phyloP scores from a whole-genome alignment of 2,329 filamentous ascomycete genomes.

The Phaeosphaeriaceae sp. region DNA sequence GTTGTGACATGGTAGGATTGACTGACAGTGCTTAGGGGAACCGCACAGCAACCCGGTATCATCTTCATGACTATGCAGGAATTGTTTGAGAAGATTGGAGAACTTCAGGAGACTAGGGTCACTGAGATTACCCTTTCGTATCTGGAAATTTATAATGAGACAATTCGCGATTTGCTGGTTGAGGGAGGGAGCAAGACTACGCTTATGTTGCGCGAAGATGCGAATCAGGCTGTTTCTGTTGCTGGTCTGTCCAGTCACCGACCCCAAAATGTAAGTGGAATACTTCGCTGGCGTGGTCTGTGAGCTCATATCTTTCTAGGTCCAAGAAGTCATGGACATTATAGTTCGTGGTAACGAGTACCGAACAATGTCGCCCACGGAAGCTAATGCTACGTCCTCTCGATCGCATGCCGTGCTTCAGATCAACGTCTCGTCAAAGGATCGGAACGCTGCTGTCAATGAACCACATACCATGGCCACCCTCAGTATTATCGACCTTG shows the following conservation, averaged over 20 bases:
- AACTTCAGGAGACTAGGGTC: conserved; percentile 81
- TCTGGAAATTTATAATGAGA: conserved; percentile 98
- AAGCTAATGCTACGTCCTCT: conserved; percentile 96
- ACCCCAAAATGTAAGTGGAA: conserved; percentile 74
- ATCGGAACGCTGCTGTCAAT: conserved; percentile 88
- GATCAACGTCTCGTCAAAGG: conserved; percentile 94
- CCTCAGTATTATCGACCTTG: conserved; percentile 95
- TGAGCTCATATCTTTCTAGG: conserved; percentile 41
- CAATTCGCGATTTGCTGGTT: conserved; percentile 92
- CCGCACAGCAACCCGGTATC: conserved; percentile 89
- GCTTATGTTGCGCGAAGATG: conserved; percentile 92
- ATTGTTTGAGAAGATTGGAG: conserved; percentile 93
- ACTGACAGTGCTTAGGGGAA: conserved; percentile 62
- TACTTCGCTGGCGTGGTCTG: background rate
- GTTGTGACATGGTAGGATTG: background rate
- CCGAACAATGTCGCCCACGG: conserved; percentile 94
- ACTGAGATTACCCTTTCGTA: conserved; percentile 94
- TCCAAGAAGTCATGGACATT: conserved; percentile 97
- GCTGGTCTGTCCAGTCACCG: conserved; percentile 89
- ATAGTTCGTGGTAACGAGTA: conserved; percentile 94
- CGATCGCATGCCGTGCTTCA: conserved; percentile 96
- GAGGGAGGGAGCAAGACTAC: conserved; percentile 81
- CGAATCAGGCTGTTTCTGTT: conserved; percentile 90
- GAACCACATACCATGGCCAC: conserved; percentile 99
- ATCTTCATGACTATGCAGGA: conserved; percentile 99